phyloP scores from a whole-genome alignment of 768 basidiomycete genomes.

The Russula olivacea region DNA sequence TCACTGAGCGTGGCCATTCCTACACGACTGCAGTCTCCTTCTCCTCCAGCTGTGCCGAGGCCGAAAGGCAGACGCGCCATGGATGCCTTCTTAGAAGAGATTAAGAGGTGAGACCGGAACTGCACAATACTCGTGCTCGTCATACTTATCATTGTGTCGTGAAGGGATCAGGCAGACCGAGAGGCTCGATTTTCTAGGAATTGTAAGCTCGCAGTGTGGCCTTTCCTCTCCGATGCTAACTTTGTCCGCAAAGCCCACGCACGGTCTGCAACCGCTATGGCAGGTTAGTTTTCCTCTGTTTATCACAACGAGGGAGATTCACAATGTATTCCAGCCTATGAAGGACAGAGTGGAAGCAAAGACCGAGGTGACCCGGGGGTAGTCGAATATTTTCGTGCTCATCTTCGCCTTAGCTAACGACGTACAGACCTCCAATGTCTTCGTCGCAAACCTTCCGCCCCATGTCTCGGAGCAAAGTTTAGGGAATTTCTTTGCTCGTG shows the following conservation, averaged over 20 bases:
- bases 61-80: conserved; percentile 94
- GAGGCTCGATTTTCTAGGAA: conserved; percentile 78
- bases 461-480: conserved; percentile 81
- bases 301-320: not conserved
- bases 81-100: conserved; percentile 94
- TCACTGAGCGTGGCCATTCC: conserved; percentile 1
- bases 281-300: conserved; percentile 46
- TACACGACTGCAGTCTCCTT: conserved; percentile 42
- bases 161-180: conserved; percentile 86
- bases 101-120: conserved; percentile 64
- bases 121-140: not conserved
- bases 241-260: conserved; percentile 41
- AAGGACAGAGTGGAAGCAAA: conserved; percentile 84
- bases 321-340: conserved; percentile 53
- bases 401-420: conserved; percentile 6
- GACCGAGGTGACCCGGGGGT: conserved; percentile 87
- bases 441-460: conserved; percentile 87
- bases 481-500: conserved; percentile 86
- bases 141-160: not conserved
- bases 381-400: not conserved
- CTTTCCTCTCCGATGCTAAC: not conserved
- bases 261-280: conserved; percentile 85
- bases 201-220: conserved; percentile 36
- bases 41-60: conserved; percentile 52
- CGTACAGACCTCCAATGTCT: conserved; percentile 86